phyloP scores from a whole-genome alignment of 768 basidiomycete genomes.

The Calocybe cyanea region DNA sequence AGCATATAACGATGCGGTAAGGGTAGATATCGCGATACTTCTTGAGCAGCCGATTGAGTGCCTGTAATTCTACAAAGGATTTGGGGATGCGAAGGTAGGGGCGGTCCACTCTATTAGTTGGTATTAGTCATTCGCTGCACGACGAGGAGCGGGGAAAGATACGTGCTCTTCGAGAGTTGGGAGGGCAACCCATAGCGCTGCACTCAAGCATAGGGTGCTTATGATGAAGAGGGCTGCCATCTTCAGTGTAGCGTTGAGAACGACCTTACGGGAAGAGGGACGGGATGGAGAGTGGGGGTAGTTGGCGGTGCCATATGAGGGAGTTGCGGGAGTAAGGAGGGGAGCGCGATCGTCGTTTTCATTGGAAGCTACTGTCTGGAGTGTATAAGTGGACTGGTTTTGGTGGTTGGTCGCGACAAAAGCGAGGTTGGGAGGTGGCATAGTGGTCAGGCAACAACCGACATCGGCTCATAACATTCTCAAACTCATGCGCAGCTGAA shows the following conservation, averaged over 20 bases:
- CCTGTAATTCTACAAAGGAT: slow-evolving; percentile 83
- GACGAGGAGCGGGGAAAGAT: not conserved
- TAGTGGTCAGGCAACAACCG: slow-evolving; percentile 14
- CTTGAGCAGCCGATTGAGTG: slow-evolving; percentile 79
- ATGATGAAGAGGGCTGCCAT: slow-evolving; percentile 75
- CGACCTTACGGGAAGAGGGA: slow-evolving; percentile 51
- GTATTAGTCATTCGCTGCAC: slow-evolving; percentile 11
- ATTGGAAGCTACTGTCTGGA: slow-evolving; percentile 48
- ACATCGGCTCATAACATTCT: not conserved
- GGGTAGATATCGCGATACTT: slow-evolving; percentile 92
- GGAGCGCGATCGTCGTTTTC: slow-evolving; percentile 34
- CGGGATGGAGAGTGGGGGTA: slow-evolving; percentile 33
- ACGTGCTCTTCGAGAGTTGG: slow-evolving; percentile 78
- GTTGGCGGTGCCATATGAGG: slow-evolving; percentile 50
- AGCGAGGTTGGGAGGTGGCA: slow-evolving; percentile 18
- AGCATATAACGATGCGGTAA: slow-evolving; percentile 80
- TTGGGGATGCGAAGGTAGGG: slow-evolving; percentile 78
- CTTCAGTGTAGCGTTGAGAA: slow-evolving; percentile 80
- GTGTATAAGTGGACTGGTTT: slow-evolving; percentile 50
- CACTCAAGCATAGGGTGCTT: slow-evolving; percentile 67
- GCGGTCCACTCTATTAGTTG: slow-evolving; percentile 61
- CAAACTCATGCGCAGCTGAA: slow-evolving; percentile 1
- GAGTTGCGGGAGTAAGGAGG: slow-evolving; percentile 40
- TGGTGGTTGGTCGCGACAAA: slow-evolving; percentile 20
- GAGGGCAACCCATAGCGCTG: slow-evolving; percentile 75